Conservation (phyloP, 2,329 filamentous ascomycete genomes). For the Aspergillus caelatus region DNA sequence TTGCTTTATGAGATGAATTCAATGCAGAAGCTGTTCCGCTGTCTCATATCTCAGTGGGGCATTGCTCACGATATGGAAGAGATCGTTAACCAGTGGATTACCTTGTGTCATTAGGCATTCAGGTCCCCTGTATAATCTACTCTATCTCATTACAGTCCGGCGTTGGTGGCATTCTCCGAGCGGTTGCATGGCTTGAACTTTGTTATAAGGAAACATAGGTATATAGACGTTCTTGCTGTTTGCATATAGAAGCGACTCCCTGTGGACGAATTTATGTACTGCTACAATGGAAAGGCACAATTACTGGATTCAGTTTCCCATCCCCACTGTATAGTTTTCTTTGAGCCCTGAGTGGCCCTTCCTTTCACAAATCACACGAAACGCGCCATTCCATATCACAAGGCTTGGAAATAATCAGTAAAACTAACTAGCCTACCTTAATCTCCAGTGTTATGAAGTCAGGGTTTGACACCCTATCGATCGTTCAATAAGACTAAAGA, state of each 20-base stretch:
- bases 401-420: not conserved
- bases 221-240: not conserved
- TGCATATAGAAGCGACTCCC: not conserved
- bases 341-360: not conserved
- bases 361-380: not conserved
- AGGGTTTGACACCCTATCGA: too few species aligned
- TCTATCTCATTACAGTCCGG: not conserved
- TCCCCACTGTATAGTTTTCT: too few species aligned
- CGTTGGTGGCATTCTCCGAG: not conserved
- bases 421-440: not conserved
- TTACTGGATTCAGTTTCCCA: not conserved
- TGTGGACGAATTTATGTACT: too few species aligned
- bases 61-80: slow-evolving; percentile 51
- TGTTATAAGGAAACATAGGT: not conserved
- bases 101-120: slow-evolving; percentile 39
- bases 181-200: not conserved
- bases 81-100: slow-evolving; percentile 49
- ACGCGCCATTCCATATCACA: not conserved
- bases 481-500: not conserved
- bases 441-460: not conserved
- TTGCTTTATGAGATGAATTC: slow-evolving; percentile 52
- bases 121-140: not conserved
- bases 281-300: not conserved
- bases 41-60: slow-evolving; percentile 49
- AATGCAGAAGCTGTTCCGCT: slow-evolving; percentile 51